phyloP scores from a whole-genome alignment of 2,329 filamentous ascomycete species.

The Fusarium avenaceum region DNA sequence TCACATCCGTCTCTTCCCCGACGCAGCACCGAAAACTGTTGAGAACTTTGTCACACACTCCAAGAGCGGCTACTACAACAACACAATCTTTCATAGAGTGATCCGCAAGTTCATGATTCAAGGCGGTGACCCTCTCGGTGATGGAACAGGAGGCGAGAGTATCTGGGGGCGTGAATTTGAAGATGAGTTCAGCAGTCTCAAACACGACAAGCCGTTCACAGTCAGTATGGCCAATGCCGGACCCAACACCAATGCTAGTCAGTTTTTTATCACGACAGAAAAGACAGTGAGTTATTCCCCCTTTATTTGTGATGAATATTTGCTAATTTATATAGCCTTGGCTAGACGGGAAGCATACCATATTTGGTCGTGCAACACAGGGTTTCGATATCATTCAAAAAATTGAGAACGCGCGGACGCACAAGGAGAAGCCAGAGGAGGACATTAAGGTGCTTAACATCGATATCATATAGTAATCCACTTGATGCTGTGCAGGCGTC shows the following conservation, averaged over 20 bases:
- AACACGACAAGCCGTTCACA: conserved; percentile 96
- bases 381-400: conserved; percentile 95
- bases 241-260: conserved; percentile 92
- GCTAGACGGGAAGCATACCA: conserved; percentile 96
- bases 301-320: neutral
- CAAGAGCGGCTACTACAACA: conserved; percentile 94
- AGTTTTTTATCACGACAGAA: conserved; percentile 99
- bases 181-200: conserved; percentile 91
- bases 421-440: conserved; percentile 93
- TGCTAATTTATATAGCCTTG: conserved; percentile 72
- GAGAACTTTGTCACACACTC: conserved; percentile 98
- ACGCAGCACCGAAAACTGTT: conserved; percentile 91
- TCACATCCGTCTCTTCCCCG: conserved; percentile 90
- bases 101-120: conserved; percentile 99
- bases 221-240: conserved; percentile 98
- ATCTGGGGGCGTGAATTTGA: conserved; percentile 96
- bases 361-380: conserved; percentile 91
- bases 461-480: conserved; percentile 63
- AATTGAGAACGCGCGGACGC: conserved; percentile 91
- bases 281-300: conserved; percentile 76
- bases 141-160: conserved; percentile 87
- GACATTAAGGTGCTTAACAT: conserved; percentile 99
- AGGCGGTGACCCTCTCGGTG: conserved; percentile 93
- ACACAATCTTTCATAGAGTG: conserved; percentile 95
- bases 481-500: neutral